A percentile compares a stretch with the other conserved stretches of the same genome.
phyloP scores from a whole-genome alignment of 2,329 filamentous ascomycete species.

The Colletotrichum cuscutae region DNA sequence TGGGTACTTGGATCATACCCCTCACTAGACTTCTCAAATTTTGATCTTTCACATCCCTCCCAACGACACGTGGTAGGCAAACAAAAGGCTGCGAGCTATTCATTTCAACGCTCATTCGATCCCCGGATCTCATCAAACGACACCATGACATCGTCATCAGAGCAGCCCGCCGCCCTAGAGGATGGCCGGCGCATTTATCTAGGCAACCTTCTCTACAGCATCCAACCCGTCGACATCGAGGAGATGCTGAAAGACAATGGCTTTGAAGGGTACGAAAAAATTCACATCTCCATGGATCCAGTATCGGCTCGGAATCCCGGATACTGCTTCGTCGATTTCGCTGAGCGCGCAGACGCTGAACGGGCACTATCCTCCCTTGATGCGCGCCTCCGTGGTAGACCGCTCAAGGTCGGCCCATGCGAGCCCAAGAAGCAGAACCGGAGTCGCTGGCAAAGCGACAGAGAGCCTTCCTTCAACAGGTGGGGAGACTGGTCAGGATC shows the following conservation, averaged over 20 bases:
- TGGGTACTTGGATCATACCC: not conserved
- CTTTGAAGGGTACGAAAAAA: constrained; percentile 57
- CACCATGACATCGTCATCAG: not conserved
- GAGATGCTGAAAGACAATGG: constrained; percentile 58
- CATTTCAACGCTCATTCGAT: not conserved
- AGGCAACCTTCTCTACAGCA: constrained; percentile 70
- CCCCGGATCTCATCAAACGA: too few relatives aligned
- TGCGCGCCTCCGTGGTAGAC: constrained; percentile 64
- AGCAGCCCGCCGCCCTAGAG: constrained; percentile 24
- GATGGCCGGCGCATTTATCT: constrained; percentile 65
- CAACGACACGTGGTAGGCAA: not conserved
- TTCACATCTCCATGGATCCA: constrained; percentile 76
- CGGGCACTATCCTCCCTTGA: constrained; percentile 67
- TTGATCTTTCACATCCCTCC: not conserved
- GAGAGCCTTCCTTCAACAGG: constrained; percentile 46
- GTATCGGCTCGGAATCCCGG: constrained; percentile 76
- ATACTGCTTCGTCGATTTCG: constrained; percentile 80
- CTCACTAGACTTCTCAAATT: not conserved
- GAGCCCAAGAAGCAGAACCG: constrained; percentile 58
- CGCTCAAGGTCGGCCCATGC: constrained; percentile 73
- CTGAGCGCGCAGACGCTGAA: constrained; percentile 64
- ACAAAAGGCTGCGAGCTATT: not conserved
- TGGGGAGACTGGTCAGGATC: constrained; percentile 56
- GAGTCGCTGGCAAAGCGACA: constrained; percentile 33
- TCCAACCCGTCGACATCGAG: constrained; percentile 67